Percentiles rank a stretch among this genome's conserved stretches.
These are phyloP conservation scores for Fusarium kyushuense DNA, from an alignment of 2,329 filamentous ascomycete species.

Conservation along the genomic window DNA sequence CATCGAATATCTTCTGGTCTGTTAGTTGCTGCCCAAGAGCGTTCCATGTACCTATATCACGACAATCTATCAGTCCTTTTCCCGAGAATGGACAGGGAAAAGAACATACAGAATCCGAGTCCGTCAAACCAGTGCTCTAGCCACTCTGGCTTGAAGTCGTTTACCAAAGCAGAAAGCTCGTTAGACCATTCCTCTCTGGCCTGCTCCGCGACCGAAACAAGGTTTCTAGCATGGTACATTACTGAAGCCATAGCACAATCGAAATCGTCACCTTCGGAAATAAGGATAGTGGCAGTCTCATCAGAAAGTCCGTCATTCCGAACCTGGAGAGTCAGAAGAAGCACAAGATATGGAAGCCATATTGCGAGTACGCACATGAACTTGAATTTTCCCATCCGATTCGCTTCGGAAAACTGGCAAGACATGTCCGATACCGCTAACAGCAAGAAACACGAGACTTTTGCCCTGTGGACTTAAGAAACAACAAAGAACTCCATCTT, in stretches of 20 bases:
- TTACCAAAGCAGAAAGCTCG: constrained; percentile 60
- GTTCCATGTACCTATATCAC: constrained; percentile 82
- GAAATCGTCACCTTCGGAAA: constrained; percentile 77
- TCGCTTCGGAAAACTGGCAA: constrained; percentile 76
- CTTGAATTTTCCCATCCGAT: constrained; percentile 71
- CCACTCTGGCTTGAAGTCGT: constrained; percentile 73
- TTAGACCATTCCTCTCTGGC: constrained; percentile 57
- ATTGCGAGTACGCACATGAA: constrained; percentile 63
- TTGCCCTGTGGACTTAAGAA: constrained; percentile 80
- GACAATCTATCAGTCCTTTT: constrained; percentile 30
- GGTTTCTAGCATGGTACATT: constrained; percentile 85
- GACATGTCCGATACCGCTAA: constrained; percentile 80
- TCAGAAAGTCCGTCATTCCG: constrained; percentile 74
- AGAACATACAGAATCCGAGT: constrained; percentile 80
- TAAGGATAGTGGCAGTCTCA: constrained; percentile 72
- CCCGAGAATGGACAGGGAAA: background rate
- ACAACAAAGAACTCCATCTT: constrained; percentile 81
- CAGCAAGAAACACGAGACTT: constrained; percentile 80
- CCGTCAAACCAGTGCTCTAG: constrained; percentile 92
- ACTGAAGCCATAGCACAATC: constrained; percentile 82
- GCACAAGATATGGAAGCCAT: background rate
- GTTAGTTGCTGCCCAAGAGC: constrained; percentile 85
- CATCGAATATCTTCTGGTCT: constrained; percentile 81
- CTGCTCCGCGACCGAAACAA: constrained; percentile 56
- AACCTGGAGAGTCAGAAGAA: constrained; percentile 55